phyloP scores from a whole-genome alignment of 306 rosid species.

The Lathyrus oleraceus region DNA sequence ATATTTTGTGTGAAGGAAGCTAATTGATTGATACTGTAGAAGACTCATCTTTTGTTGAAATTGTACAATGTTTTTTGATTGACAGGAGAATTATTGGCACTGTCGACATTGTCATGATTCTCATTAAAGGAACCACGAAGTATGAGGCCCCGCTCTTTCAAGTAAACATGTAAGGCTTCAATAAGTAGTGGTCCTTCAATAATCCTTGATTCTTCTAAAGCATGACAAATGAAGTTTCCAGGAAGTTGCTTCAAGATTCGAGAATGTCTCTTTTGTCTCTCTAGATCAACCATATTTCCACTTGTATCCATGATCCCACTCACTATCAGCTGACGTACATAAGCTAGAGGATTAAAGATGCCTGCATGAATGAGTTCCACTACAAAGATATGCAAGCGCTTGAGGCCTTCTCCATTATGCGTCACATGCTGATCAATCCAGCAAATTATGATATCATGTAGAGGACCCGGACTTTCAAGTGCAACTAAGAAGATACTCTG shows the following conservation, averaged over 20 bases:
- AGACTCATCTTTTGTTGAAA: conserved; percentile 50
- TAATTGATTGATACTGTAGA: conserved; percentile 54
- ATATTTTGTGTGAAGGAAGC: conserved; percentile 32
- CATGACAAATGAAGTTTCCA: conserved; percentile 56
- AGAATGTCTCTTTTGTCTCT: conserved; percentile 69
- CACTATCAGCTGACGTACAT: conserved; percentile 88
- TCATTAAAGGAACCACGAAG: conserved; percentile 52
- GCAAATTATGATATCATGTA: conserved; percentile 86
- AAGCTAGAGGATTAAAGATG: conserved; percentile 77
- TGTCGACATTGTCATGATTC: too few relatives aligned
- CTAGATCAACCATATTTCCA: conserved; percentile 57
- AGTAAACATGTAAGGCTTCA: conserved; percentile 66
- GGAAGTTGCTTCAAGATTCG: conserved; percentile 74
- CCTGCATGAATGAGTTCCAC: conserved; percentile 76
- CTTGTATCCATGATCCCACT: conserved; percentile 83
- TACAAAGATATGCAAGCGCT: conserved; percentile 66
- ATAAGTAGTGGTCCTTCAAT: conserved; percentile 58
- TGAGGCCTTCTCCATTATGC: conserved; percentile 70
- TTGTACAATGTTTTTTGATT: too few relatives aligned
- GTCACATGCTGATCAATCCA: conserved; percentile 96
- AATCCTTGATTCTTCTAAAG: conserved; percentile 67
- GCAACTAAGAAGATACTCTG: conserved; percentile 39
- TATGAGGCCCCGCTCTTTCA: conserved; percentile 73
- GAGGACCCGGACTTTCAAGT: conserved; percentile 89
- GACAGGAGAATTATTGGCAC: too few relatives aligned